Percentiles rank a stretch among this genome's conserved stretches.
Conservation (phyloP, 805 yeast genomes). For the Candida xiaguanensis region DNA sequence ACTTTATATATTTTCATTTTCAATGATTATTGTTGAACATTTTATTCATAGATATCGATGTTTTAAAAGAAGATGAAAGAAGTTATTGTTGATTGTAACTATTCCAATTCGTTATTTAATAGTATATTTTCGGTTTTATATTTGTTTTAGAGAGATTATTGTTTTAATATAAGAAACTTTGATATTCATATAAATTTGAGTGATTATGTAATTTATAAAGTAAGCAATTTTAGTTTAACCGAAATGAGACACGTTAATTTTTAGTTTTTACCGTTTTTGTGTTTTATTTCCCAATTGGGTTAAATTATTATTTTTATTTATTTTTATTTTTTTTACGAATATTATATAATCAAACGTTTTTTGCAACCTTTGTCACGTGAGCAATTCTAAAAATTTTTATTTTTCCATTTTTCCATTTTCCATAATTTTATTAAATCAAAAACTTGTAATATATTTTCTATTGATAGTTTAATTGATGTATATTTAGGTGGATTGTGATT, state of each 20-base stretch:
- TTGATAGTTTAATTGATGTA: too few relatives aligned
- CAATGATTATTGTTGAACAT: slow-evolving; percentile 1
- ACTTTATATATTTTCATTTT: not conserved
- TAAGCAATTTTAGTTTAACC: too few relatives aligned
- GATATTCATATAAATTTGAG: too few relatives aligned
- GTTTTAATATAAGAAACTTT: too few relatives aligned
- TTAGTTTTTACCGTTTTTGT: too few relatives aligned
- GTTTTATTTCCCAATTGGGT: slow-evolving; percentile 1
- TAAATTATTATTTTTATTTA: not conserved
- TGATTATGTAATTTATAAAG: too few relatives aligned
- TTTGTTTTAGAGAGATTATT: too few relatives aligned
- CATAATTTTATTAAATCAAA: too few relatives aligned
- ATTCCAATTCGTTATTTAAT: not conserved
- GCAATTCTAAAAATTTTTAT: not conserved
- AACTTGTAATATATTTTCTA: too few relatives aligned
- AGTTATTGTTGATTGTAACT: not conserved
- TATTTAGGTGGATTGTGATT: too few relatives aligned
- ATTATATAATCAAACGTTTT: not conserved
- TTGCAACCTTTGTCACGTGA: not conserved
- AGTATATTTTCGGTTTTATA: not conserved
- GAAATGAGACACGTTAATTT: too few relatives aligned
- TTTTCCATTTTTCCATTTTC: too few relatives aligned
- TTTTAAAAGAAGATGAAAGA: not conserved
- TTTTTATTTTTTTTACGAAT: not conserved
- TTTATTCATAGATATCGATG: slow-evolving; percentile 1